Percentiles rank a stretch among this genome's conserved stretches.
phyloP scores from a whole-genome alignment of 2,329 filamentous ascomycete genomes.

The Claviceps citrina region DNA sequence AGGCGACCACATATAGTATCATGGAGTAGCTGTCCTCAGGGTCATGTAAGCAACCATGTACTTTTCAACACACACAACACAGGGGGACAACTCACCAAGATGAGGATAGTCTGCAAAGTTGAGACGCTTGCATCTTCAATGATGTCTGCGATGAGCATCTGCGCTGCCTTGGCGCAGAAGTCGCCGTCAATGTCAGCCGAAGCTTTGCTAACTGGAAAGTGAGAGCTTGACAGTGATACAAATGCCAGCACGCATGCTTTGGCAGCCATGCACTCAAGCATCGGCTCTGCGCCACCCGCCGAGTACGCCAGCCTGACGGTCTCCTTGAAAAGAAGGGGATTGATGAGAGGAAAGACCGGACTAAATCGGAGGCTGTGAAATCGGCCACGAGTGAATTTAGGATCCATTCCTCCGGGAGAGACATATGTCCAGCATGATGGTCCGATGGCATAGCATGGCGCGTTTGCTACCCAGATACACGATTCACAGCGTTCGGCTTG shows the following conservation, averaged over 20 bases:
- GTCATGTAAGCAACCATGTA: no score
- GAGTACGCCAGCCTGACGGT: slow-evolving; percentile 31
- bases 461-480: not conserved
- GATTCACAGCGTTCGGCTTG: not conserved
- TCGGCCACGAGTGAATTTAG: slow-evolving; percentile 12
- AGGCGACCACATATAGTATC: slow-evolving; percentile 31
- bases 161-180: slow-evolving; percentile 23
- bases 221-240: slow-evolving; percentile 19
- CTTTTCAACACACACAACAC: no score
- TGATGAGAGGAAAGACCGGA: slow-evolving; percentile 33
- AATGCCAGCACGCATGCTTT: slow-evolving; percentile 36
- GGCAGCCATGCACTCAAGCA: slow-evolving; percentile 18
- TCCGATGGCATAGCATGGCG: no score
- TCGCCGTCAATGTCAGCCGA: slow-evolving; percentile 23
- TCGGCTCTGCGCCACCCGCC: slow-evolving; percentile 6
- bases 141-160: slow-evolving; percentile 26
- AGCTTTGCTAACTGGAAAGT: slow-evolving; percentile 9
- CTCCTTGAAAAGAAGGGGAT: slow-evolving; percentile 28
- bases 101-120: slow-evolving; percentile 28
- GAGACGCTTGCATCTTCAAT: slow-evolving; percentile 28
- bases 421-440: no score
- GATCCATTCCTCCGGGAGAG: slow-evolving; percentile 22
- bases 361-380: slow-evolving; percentile 18
- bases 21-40: slow-evolving; percentile 20
- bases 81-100: slow-evolving; percentile 26